A percentile compares a stretch with the other conserved stretches of the same genome.
These are phyloP conservation scores for Phytophthora quininea DNA, from an alignment of 352 stramenopile species.

Conservation along the genomic window DNA sequence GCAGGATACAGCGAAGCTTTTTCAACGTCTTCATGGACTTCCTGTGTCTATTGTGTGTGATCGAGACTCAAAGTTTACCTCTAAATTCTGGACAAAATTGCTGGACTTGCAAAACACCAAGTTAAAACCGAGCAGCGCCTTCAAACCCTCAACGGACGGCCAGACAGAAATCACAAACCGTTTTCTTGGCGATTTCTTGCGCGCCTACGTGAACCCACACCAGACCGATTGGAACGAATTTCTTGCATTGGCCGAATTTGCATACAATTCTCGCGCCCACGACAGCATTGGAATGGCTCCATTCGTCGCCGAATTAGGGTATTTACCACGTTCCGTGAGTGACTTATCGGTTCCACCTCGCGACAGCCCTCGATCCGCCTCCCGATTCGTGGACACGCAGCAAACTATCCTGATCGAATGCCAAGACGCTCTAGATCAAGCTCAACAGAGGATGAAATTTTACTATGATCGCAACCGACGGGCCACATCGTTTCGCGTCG, in stretches of 20 bases:
- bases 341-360: slow-evolving; percentile 4
- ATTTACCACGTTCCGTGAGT: slow-evolving; percentile 3
- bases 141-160: slow-evolving; percentile 18
- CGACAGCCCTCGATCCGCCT: neutral
- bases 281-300: slow-evolving; percentile 3
- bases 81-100: slow-evolving; percentile 19
- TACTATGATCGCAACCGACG: slow-evolving; percentile 10
- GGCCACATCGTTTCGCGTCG: neutral
- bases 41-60: slow-evolving; percentile 9
- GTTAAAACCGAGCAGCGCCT: slow-evolving; percentile 12
- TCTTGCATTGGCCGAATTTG: slow-evolving; percentile 8
- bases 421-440: slow-evolving; percentile 12
- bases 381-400: slow-evolving; percentile 3
- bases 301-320: slow-evolving; percentile 8
- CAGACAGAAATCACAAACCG: slow-evolving; percentile 29
- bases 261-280: slow-evolving; percentile 4
- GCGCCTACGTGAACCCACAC: slow-evolving; percentile 6
- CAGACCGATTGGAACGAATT: slow-evolving; percentile 11
- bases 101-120: slow-evolving; percentile 20
- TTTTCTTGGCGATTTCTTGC: slow-evolving; percentile 22
- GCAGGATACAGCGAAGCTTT: neutral
- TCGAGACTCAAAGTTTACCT: slow-evolving; percentile 25
- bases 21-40: neutral
- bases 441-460: slow-evolving; percentile 13
- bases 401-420: slow-evolving; percentile 4